Percentiles rank a stretch among this genome's conserved stretches.
Evolutionary conservation across 345 rosid genomes (phyloP).

Genomic region (Litchi chinensis): DNA sequence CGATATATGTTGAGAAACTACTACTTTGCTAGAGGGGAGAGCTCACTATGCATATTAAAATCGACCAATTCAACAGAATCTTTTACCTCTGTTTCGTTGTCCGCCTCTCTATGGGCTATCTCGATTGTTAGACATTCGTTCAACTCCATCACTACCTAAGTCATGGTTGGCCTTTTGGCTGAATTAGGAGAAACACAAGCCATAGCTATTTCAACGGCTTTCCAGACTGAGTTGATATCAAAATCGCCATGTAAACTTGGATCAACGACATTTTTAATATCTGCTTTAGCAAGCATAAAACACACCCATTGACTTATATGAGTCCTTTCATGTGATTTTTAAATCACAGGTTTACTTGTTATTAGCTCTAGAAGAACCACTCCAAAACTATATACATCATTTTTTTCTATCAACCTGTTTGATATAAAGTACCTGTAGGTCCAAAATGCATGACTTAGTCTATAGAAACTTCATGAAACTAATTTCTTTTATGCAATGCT

Average conservation of each 20-base stretch:
- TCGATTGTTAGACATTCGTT: conserved; percentile 22
- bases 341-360: conserved; percentile 34
- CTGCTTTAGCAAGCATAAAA: background rate
- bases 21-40: too few species aligned
- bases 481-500: too few species aligned
- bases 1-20: too few species aligned
- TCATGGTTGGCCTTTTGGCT: conserved; percentile 37
- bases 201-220: conserved; percentile 49
- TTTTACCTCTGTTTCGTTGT: too few species aligned
- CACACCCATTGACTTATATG: background rate
- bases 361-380: background rate
- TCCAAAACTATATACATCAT: background rate
- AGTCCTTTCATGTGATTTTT: background rate
- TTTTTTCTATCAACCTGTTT: conserved; percentile 36
- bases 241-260: conserved; percentile 37
- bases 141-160: conserved; percentile 33
- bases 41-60: too few species aligned
- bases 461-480: too few species aligned
- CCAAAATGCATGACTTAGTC: too few species aligned
- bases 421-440: too few species aligned
- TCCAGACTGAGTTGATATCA: conserved; percentile 36
- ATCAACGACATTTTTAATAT: conserved; percentile 33
- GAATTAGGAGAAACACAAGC: conserved; percentile 36
- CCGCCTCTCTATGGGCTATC: too few species aligned
- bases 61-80: too few species aligned